Evolutionary conservation across 2,329 filamentous ascomycete genomes (phyloP), one percentile per base, ranked within the genome.

Genomic region (Fusarium sambucinum): DNA sequence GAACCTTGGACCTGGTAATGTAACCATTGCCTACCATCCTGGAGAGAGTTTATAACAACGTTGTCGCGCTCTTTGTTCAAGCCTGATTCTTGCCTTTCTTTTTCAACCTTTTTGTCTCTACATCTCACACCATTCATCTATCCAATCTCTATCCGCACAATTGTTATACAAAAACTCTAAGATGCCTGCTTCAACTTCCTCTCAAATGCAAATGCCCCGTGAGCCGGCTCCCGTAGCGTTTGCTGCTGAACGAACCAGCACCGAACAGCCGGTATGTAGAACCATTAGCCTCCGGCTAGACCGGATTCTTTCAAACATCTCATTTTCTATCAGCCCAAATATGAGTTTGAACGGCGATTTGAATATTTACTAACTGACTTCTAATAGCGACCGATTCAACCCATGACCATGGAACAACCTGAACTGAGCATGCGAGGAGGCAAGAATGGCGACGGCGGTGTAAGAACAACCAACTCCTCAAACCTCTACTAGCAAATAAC

Each of bases 251-350:
- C 75, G 68, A 56, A 54, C 68, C 48, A 78, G 71, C 69, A 56
- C 71, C 59, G 76, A 79, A 52, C 78, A 80, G 60, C 78, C 78
- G 37, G 78, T 80, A 74, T 51, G 78, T 74, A n/a, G 12, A 48
- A 45, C 13, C 41, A 27, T 30, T 41, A 52, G 47, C 40, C 37
- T 54, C 50, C 40, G 60, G 47, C 47, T 62, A 57, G 50, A 54
- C 55, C 59, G 53, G 55, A 47, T 37, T 48, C 30, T 21, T 16
- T 14, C 29, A 12, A 40, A 17, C 25, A 38, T 29, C 5, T 30
- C 42, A 25, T 41, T 51, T 56, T 30, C 35, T 53, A 16, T 29
- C 23, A 27, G 21, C 23, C 52, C 54, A 46, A 41, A 19, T 33
- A 30, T 30, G 9, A 19, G 6, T 8, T 17, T 27, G 12, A 23